These are phyloP conservation scores for Dactylellina parvicollis DNA, from an alignment of 2,329 filamentous ascomycete species.

Conservation along the genomic window DNA sequence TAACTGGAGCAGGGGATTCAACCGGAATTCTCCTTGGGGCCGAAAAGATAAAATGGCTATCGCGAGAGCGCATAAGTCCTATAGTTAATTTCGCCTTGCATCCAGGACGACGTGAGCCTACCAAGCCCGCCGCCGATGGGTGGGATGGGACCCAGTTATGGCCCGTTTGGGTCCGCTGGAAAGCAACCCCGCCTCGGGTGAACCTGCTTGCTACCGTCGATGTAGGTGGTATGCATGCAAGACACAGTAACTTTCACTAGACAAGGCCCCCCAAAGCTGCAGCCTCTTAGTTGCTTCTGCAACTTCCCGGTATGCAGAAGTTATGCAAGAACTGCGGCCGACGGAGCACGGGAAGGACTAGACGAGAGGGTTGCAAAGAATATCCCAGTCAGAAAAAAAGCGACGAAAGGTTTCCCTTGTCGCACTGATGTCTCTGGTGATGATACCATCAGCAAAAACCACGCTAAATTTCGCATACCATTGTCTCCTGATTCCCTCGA, in stretches of 20 bases:
- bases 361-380: constrained; percentile 42
- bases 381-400: constrained; percentile 42
- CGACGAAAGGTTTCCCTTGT: constrained; percentile 42
- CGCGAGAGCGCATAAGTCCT: constrained; percentile 6
- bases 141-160: constrained; percentile 35
- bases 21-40: constrained; percentile 25
- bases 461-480: constrained; percentile 18
- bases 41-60: not conserved
- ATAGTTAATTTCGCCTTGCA: constrained; percentile 26
- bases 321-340: constrained; percentile 14
- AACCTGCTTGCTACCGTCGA: constrained; percentile 45
- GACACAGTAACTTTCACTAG: constrained; percentile 34
- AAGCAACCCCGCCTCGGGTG: constrained; percentile 35
- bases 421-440: constrained; percentile 23
- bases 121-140: constrained; percentile 8
- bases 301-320: constrained; percentile 46
- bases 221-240: constrained; percentile 43
- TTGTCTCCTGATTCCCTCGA: constrained; percentile 24
- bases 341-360: constrained; percentile 39
- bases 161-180: constrained; percentile 34
- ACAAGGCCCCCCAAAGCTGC: constrained; percentile 31
- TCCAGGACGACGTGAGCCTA: constrained; percentile 5
- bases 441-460: constrained; percentile 1
- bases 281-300: constrained; percentile 20
- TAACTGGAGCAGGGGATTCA: constrained; percentile 31